Conservation (phyloP, 2,329 filamentous ascomycete species). For the Fulvia fulva region DNA sequence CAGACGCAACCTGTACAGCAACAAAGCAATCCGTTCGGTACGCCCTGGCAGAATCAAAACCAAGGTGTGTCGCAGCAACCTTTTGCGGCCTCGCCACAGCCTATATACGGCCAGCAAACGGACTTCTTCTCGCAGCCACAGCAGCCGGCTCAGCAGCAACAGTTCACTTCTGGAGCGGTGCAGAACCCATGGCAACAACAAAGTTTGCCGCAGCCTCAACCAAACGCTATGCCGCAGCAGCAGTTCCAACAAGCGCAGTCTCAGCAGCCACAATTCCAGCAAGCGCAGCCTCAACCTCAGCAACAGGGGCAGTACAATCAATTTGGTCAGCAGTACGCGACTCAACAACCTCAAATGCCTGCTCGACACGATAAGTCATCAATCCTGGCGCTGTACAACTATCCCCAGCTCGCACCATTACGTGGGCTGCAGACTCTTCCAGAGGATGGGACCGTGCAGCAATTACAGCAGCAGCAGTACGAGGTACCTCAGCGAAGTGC, state of each 20-base stretch:
- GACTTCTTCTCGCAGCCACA: constrained; percentile 28
- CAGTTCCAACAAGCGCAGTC: constrained; percentile 13
- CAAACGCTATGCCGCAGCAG: constrained; percentile 17
- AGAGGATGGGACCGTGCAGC: constrained; percentile 31
- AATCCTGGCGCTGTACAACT: constrained; percentile 71
- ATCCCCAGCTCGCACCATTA: constrained; percentile 51
- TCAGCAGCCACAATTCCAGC: constrained; percentile 31
- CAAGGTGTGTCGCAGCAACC: constrained; percentile 32
- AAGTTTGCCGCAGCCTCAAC: constrained; percentile 15
- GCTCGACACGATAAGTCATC: constrained; percentile 64
- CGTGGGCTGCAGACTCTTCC: constrained; percentile 35
- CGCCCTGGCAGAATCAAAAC: constrained; percentile 25
- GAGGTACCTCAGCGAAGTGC: constrained; percentile 33
- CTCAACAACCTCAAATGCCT: constrained; percentile 38
- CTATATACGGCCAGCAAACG: constrained; percentile 25
- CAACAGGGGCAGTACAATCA: constrained; percentile 9
- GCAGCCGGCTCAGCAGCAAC: constrained; percentile 27
- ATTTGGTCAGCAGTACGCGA: constrained; percentile 13
- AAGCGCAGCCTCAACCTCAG: constrained; percentile 31
- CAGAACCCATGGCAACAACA: constrained; percentile 16
- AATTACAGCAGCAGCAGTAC: constrained; percentile 22
- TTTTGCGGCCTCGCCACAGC: constrained; percentile 25
- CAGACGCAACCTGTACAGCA: constrained; percentile 9
- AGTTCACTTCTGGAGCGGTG: not conserved
- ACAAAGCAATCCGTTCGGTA: constrained; percentile 19